phyloP scores from a whole-genome alignment of 78 protist species.

The Cavenderia fasciculata region DNA sequence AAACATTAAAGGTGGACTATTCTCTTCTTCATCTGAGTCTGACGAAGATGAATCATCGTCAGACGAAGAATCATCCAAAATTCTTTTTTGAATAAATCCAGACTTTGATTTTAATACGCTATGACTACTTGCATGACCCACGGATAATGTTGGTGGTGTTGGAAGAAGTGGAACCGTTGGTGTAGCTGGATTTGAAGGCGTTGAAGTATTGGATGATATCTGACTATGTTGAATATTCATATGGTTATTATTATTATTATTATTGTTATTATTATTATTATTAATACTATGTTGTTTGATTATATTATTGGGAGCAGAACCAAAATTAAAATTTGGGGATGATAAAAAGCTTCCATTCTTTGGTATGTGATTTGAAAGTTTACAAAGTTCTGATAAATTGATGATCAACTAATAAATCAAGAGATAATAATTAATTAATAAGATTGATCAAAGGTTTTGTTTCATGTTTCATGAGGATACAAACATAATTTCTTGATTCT shows the following conservation, averaged over 20 bases:
- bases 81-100: too few species aligned
- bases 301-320: not conserved
- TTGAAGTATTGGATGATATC: too few species aligned
- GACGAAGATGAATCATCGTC: slow-evolving; percentile 21
- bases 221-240: too few species aligned
- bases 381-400: slow-evolving; percentile 35
- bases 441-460: too few species aligned
- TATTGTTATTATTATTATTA: slow-evolving; percentile 1
- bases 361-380: slow-evolving; percentile 10
- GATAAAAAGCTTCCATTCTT: slow-evolving; percentile 3
- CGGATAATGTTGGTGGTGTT: slow-evolving; percentile 16
- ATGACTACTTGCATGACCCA: not conserved
- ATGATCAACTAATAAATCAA: slow-evolving; percentile 10
- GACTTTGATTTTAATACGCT: not conserved
- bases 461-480: not conserved
- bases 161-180: slow-evolving; percentile 11
- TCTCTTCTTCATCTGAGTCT: not conserved
- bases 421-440: too few species aligned
- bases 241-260: not conserved
- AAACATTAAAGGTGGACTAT: slow-evolving; percentile 51
- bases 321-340: not conserved
- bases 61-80: too few species aligned
- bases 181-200: not conserved
- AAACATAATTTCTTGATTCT: not conserved
- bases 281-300: not conserved